Conservation (phyloP, 306 rosid species). For the Morella rubra region DNA sequence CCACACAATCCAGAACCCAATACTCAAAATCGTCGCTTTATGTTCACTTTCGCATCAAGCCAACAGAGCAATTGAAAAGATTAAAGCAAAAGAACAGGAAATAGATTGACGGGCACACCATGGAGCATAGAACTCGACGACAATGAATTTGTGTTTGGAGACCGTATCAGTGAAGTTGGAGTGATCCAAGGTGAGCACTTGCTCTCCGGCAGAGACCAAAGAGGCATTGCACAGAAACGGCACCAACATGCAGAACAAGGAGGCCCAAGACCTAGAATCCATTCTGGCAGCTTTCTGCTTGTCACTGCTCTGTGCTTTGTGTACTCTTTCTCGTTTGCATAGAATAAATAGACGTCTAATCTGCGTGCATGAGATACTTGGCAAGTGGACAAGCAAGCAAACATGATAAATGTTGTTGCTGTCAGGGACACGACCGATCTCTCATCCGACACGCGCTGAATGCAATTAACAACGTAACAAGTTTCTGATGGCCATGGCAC, state of each 20-base stretch:
- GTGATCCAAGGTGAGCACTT: conserved; percentile 77
- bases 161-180: conserved; percentile 73
- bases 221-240: neutral
- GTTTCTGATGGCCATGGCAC: neutral
- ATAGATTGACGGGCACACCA: conserved; percentile 40
- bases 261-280: conserved; percentile 44
- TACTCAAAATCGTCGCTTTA: too few species aligned
- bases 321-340: neutral
- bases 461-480: neutral
- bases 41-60: too few species aligned
- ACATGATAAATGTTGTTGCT: conserved; percentile 14
- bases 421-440: neutral
- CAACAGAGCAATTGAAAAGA: too few species aligned
- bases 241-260: neutral
- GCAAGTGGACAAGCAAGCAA: conserved; percentile 20
- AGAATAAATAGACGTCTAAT: neutral
- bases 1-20: too few species aligned
- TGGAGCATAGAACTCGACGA: conserved; percentile 90
- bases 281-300: conserved; percentile 27
- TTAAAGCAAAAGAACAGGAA: neutral
- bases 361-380: neutral
- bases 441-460: neutral
- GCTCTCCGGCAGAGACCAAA: conserved; percentile 50
- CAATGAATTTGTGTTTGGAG: conserved; percentile 74
- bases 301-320: neutral